A percentile compares a stretch with the other conserved stretches of the same genome.
These are phyloP conservation scores for Prunus mongolica DNA, from an alignment of 306 rosid species.

Conservation along the genomic window DNA sequence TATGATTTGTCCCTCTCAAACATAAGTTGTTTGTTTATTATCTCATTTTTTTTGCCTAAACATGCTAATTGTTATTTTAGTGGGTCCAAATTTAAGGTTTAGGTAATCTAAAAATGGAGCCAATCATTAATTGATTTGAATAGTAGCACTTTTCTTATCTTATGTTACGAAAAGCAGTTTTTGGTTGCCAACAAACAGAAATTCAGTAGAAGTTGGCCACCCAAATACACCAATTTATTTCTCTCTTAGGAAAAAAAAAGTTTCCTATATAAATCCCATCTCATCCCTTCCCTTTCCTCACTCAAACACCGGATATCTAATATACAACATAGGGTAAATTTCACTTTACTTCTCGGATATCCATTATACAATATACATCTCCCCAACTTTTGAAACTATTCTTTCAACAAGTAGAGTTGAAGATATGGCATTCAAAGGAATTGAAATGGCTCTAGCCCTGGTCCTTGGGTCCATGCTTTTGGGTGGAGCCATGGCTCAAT, in stretches of 20 bases:
- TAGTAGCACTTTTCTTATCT: neutral
- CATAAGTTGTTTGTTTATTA: neutral
- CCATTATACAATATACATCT: neutral
- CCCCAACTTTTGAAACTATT: neutral
- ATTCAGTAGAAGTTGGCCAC: conserved; percentile 43
- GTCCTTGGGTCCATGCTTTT: conserved; percentile 28
- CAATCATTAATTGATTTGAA: neutral
- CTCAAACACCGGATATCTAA: neutral
- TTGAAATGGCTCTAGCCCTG: conserved; percentile 23
- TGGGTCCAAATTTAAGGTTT: neutral
- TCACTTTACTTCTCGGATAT: neutral
- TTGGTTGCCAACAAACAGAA: conserved; percentile 5
- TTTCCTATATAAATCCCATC: conserved; percentile 16
- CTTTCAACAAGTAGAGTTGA: neutral
- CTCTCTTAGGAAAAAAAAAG: neutral
- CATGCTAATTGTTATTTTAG: neutral
- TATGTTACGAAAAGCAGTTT: neutral
- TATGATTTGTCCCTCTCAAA: neutral
- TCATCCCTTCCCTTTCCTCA: neutral
- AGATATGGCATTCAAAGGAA: conserved; percentile 29
- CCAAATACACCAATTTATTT: conserved; percentile 33
- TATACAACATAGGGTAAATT: neutral
- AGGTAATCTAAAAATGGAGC: neutral
- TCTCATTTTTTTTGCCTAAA: neutral
- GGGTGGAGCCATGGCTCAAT: conserved; percentile 46